Base-by-base conservation (phyloP, 2,329 filamentous ascomycete genomes). In the Pezicula radicicola region DNA sequence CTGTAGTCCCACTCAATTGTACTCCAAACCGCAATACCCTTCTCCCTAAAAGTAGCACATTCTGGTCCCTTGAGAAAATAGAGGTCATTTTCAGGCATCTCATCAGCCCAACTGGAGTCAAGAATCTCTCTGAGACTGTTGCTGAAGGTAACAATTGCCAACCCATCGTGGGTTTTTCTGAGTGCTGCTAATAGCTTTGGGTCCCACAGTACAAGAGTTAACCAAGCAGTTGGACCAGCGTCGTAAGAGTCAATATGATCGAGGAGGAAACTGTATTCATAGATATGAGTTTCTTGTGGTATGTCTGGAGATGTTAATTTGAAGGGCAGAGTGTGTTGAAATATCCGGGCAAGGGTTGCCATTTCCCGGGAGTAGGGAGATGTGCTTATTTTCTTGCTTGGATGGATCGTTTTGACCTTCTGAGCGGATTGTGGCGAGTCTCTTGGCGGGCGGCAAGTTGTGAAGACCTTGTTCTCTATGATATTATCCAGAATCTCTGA, bases 281-380 rank as follows among this genome's bases (percentile, higher is more conserved):
- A 25, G n/a, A 39, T 36, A 25, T 39, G 5, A n/a, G 5, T 13
- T 18, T 39, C 16, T 43, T 36, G 25, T n/a, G 36, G 15, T 15
- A 7, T 15, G 21, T 18, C 7, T 13, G 13, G 25, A 8, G 30
- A 15, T 13, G 27, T 3, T 16, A 46, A 13, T 16, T 10, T 7
- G 33, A 57, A 55, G 4, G 55, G 55, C 2, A 59, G 50, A 4
- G 57, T 15, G n/a, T 53, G 48, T n/a, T 45, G 12, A 28, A 59
- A 57, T 3, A 55, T 35, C 19, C 27, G n/a, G 8, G 49, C 19
- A 6, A 57, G 48, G 9, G 44, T 50, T 4, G 19, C 27, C 36
- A 54, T 48, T 46, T 59, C 51, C n/a, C 43, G 37, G 15, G 19
- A 12, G 46, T 57, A 59, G 6, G 51, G 55, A 1, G 41, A 10